phyloP scores from a whole-genome alignment of 1,139 yeast species.

The Magnusiomyces magnusii region DNA sequence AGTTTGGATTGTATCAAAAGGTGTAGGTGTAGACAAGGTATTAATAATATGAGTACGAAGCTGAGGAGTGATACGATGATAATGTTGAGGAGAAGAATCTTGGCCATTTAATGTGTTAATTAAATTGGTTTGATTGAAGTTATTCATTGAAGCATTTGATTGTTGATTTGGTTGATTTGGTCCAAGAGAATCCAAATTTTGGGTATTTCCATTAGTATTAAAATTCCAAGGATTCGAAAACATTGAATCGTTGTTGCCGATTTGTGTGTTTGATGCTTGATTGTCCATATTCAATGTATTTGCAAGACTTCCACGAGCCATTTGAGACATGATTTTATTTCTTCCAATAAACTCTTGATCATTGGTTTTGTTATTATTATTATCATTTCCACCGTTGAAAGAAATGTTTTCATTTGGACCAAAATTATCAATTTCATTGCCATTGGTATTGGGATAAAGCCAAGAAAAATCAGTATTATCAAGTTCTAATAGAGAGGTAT shows the following conservation, averaged over 20 bases:
- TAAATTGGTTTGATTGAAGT: not conserved
- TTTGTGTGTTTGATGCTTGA: not conserved
- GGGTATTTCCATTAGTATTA: too few species aligned
- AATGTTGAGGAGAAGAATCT: not conserved
- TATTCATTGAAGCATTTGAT: not conserved
- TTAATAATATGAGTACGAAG: conserved; percentile 56
- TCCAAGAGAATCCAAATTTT: too few species aligned
- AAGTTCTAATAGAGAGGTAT: not conserved
- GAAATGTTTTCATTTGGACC: too few species aligned
- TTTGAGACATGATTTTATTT: not conserved
- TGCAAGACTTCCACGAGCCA: conserved; percentile 2
- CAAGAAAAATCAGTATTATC: conserved; percentile 16
- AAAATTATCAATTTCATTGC: not conserved
- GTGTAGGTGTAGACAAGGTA: conserved; percentile 51
- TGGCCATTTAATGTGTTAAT: not conserved
- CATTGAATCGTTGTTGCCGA: not conserved
- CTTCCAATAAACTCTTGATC: too few species aligned
- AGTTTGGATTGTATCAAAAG: conserved; percentile 42
- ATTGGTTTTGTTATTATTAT: too few species aligned
- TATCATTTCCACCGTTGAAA: too few species aligned
- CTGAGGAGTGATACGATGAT: conserved; percentile 48
- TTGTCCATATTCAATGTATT: not conserved
- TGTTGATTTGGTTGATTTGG: too few species aligned
- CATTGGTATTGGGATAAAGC: conserved; percentile 10
- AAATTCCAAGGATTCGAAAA: not conserved